Conservation (phyloP, 495 filamentous ascomycete genomes). For the Cladorrhinum samala region DNA sequence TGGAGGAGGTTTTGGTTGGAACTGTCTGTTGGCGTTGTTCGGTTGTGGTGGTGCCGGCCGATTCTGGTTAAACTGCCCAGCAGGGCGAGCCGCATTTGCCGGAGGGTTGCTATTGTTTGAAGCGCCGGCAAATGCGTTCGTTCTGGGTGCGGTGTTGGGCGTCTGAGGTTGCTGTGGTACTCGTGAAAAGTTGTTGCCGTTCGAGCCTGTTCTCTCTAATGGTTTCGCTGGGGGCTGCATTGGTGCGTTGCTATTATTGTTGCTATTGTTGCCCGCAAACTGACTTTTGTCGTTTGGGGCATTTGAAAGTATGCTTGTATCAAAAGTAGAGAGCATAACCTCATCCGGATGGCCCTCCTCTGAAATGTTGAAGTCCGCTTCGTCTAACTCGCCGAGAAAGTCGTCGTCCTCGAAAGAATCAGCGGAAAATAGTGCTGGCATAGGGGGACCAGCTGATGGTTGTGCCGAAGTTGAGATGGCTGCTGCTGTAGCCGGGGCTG, state of each 20-base stretch:
- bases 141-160: background rate
- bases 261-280: background rate
- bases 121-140: slow-evolving; percentile 7
- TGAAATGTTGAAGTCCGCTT: slow-evolving; percentile 61
- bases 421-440: slow-evolving; percentile 5
- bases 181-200: slow-evolving; percentile 21
- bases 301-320: background rate
- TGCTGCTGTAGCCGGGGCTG: slow-evolving; percentile 24
- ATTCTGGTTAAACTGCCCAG: slow-evolving; percentile 26
- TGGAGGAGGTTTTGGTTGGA: slow-evolving; percentile 25
- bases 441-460: background rate
- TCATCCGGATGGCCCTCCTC: slow-evolving; percentile 60
- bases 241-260: slow-evolving; percentile 11
- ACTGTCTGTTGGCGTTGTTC: slow-evolving; percentile 24
- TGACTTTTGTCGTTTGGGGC: background rate
- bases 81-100: slow-evolving; percentile 4
- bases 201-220: slow-evolving; percentile 18
- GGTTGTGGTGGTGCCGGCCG: slow-evolving; percentile 17
- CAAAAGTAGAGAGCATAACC: slow-evolving; percentile 34
- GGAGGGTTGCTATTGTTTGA: slow-evolving; percentile 12
- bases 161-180: slow-evolving; percentile 24
- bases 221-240: slow-evolving; percentile 35
- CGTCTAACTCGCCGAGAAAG: slow-evolving; percentile 70
- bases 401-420: slow-evolving; percentile 54
- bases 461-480: slow-evolving; percentile 13